Evolutionary conservation across 441 rosid species (phyloP), one percentile per base, ranked within the genome.

Genomic region (Aquilaria agallochum): DNA sequence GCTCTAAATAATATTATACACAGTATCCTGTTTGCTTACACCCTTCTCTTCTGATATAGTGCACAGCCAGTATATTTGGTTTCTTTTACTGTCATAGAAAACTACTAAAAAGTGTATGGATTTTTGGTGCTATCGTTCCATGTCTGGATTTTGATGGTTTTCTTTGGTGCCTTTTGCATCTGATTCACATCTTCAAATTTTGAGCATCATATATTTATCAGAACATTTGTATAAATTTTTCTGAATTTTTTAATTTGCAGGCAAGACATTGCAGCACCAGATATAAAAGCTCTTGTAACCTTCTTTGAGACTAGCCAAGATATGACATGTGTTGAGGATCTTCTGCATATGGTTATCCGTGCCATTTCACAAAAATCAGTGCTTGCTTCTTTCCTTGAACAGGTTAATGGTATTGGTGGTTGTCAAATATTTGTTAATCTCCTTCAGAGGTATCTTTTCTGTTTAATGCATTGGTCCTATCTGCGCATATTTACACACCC

Each of bases 231-330:
- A 40, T 66, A n/a, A 20, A 59, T 60, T 59, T 56, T 36, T 54
- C 59, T 50, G 42, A 11, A 60, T 60, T 48, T 67, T 62, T 60
- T 55, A 49, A 42, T 56, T 66, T 80, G 73, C 97, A 95, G 99
- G 88, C 92, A 90, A 71, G 82, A 70, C 68, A 80, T 95, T 75
- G 67, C 76, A 65, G 72, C 78, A 50, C 80, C 82, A 55, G 99
- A 95, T 67, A 77, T 92, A 62, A 92, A 82, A 67, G 86, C 95
- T 53, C 86, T 95, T 57, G 61, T 86, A 64, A 86, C 96, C 14
- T 95, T 88, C 76, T 90, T 90, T 68, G 97, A 95, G 78, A 87
- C 86, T 55, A 92, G 96, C 77, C 92, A 85, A 71, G 99, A 95
- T 84, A 81, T 84, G 88, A 68, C 89, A 53, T 92, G 98, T 79